Conservation (phyloP, 441 rosid genomes). For the Metrosideros polymorpha region DNA sequence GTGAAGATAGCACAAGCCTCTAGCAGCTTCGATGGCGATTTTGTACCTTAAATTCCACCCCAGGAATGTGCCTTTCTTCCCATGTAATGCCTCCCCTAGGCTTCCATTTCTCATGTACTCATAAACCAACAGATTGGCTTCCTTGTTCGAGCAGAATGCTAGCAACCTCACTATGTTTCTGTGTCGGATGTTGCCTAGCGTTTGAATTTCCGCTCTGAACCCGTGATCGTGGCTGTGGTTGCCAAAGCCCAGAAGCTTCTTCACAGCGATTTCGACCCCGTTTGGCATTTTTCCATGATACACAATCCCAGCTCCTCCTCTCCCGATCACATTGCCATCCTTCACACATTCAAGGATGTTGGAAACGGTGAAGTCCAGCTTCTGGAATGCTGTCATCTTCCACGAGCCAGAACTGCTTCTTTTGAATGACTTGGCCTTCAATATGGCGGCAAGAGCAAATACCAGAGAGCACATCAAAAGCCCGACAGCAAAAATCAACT, state of each 20-base stretch:
- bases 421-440: conserved; percentile 35
- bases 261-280: conserved; percentile 38
- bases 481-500: conserved; percentile 34
- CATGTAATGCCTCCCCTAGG: conserved; percentile 16
- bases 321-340: conserved; percentile 43
- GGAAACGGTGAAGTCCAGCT: conserved; percentile 28
- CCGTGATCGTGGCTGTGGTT: conserved; percentile 39
- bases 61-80: conserved; percentile 31
- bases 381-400: conserved; percentile 50
- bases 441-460: conserved; percentile 31
- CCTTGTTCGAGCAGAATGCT: conserved; percentile 8
- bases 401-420: conserved; percentile 20
- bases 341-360: conserved; percentile 43
- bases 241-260: conserved; percentile 38
- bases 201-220: conserved; percentile 4
- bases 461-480: conserved; percentile 31
- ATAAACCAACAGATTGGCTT: conserved; percentile 5
- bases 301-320: conserved; percentile 50
- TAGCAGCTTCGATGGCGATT: conserved; percentile 42
- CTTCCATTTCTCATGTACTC: conserved; percentile 14
- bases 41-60: conserved; percentile 42
- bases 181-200: conserved; percentile 11
- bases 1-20: conserved; percentile 44
- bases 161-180: conserved; percentile 13
- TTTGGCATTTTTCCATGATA: conserved; percentile 46